phyloP scores from a whole-genome alignment of 176 grass and related monocot species.

The Saccharum spontaneum region DNA sequence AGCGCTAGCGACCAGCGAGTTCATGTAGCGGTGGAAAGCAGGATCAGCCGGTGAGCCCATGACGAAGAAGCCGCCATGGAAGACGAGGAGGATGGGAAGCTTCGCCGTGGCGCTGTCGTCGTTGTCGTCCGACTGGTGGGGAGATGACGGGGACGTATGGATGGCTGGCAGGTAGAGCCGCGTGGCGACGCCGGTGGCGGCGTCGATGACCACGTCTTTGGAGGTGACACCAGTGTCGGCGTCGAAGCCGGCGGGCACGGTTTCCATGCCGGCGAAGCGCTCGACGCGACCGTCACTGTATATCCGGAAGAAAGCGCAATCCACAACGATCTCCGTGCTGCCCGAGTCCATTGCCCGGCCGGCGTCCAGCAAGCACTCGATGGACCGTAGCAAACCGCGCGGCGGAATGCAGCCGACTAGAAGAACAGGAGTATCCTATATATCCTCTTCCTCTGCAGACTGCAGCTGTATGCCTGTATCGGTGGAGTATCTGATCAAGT shows the following conservation, averaged over 20 bases:
- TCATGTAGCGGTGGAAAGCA: constrained; percentile 36
- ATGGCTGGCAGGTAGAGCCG: constrained; percentile 31
- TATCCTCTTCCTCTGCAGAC: too few species aligned
- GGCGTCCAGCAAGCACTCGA: neutral
- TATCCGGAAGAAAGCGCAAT: constrained; percentile 2
- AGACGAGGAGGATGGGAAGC: constrained; percentile 51
- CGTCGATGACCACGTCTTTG: constrained; percentile 40
- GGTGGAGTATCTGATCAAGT: too few species aligned
- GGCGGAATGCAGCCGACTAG: too few species aligned
- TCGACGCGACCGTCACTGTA: constrained; percentile 30
- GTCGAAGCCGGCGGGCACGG: constrained; percentile 38
- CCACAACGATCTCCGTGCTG: constrained; percentile 18
- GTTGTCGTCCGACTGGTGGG: neutral
- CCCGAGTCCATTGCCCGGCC: constrained; percentile 22
- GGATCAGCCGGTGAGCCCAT: constrained; percentile 23
- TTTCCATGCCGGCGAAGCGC: neutral
- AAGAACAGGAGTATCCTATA: too few species aligned
- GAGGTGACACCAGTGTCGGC: constrained; percentile 38
- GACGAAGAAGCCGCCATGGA: constrained; percentile 68
- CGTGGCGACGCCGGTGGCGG: constrained; percentile 26
- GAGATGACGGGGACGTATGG: neutral
- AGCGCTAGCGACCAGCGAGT: constrained; percentile 34
- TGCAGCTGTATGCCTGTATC: too few species aligned
- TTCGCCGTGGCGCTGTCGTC: neutral
- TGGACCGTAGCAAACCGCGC: neutral